Base-by-base conservation (phyloP, 2,329 filamentous ascomycete species). In the Septoria petroselini region DNA sequence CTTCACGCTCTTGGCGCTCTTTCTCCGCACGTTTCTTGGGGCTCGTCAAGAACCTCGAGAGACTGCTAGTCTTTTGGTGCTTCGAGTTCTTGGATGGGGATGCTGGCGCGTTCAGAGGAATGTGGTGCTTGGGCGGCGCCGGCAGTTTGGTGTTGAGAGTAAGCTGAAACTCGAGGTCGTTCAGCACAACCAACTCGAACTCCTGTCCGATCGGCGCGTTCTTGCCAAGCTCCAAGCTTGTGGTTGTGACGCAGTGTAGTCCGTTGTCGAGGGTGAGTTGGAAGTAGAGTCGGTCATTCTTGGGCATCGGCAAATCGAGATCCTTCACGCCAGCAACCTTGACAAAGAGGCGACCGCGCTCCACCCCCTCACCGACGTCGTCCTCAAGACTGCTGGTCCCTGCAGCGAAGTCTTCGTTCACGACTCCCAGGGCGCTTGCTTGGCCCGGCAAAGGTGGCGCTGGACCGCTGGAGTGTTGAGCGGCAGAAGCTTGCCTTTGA, bases 321-420 rank as follows among this genome's bases (percentile, higher is more conserved):
- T 97, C 91, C 69, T 97, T 97, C 57, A 97, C 90, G 37, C 91
- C 91, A 69, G 97, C 86, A n/a, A 98, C 93, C 75, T 98, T 98
- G 59, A 98, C 91, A 63, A 98, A 98, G 1, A 98, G 78, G 53
- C 93, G 79, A 7, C 93, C 93, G 60, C 93, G 79, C 71, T 98
- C 93, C 51, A 84, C 85, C 45, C 83, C 88, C 51, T 96, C 91
- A 7, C 80, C 79, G 4, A 77, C 74, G 4, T 77, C 74, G 35
- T 79, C 78, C 29, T 71, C 70, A 50, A 86, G 48, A 40, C 55
- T 63, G 35, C 52, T 57, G 34, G 61, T 78, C 3, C 76, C 72
- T 19, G 73, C 70, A 15, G 76, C 68, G 41, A 88, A 85, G 53
- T 85, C 82, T 63, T 95, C 90, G 3, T 79, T 75, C 14, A 89